phyloP scores from a whole-genome alignment of 371 early-diverging fungal species.

The Parasitella parasitica region DNA sequence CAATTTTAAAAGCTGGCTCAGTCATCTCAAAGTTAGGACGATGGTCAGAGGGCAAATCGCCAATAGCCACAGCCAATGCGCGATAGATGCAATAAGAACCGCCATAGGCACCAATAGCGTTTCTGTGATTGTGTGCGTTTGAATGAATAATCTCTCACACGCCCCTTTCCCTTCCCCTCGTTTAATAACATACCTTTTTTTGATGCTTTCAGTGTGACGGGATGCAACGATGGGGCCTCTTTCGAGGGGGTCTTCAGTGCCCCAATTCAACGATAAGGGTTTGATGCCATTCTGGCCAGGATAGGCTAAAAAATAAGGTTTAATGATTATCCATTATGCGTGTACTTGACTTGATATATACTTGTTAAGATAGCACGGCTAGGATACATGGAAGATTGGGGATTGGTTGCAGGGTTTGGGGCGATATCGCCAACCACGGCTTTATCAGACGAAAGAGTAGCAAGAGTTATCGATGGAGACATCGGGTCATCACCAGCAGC shows the following conservation, averaged over 20 bases:
- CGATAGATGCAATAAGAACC: conserved; percentile 94
- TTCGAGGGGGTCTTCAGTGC: conserved; percentile 65
- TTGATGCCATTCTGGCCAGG: conserved; percentile 85
- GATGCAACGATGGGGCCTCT: conserved; percentile 92
- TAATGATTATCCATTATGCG: not conserved
- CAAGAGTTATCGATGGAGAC: not conserved
- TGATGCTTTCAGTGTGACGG: conserved; percentile 76
- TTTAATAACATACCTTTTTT: conserved; percentile 62
- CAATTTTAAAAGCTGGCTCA: conserved; percentile 82
- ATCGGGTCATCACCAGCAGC: not conserved
- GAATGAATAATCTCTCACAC: not conserved
- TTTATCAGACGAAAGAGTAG: not conserved
- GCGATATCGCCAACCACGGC: not conserved
- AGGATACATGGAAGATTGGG: conserved; percentile 28
- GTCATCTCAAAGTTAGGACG: conserved; percentile 89
- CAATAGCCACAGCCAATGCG: conserved; percentile 90
- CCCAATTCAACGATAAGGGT: conserved; percentile 86
- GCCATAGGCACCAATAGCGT: conserved; percentile 94
- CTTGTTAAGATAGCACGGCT: conserved; percentile 52
- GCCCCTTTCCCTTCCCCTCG: not conserved
- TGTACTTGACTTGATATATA: too few species aligned
- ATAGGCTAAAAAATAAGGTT: conserved; percentile 58
- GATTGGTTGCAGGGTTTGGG: not conserved
- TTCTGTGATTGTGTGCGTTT: conserved; percentile 43
- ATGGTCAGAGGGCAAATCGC: conserved; percentile 82